Evolutionary conservation across 2,329 filamentous ascomycete genomes (phyloP), one percentile per base, ranked within the genome.

Genomic region (Ophiostoma populinum): DNA sequence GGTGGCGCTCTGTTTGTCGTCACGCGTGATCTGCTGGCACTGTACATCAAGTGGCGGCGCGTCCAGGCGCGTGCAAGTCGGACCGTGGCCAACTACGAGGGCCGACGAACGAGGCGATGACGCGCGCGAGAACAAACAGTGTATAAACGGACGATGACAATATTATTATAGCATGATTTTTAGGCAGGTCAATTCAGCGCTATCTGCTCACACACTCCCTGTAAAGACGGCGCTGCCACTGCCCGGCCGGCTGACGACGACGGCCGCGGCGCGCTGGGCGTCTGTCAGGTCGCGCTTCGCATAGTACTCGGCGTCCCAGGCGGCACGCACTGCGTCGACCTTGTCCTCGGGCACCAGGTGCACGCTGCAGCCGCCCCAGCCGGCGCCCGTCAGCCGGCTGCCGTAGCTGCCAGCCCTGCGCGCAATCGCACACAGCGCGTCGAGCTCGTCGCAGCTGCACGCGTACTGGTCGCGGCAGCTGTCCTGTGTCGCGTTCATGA

Each of bases 291-390:
- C 50, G 45, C 67, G 67, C 60, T 77, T 79, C 37, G 67, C 59
- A 55, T 92, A 95, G 54, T 95, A 98, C 51, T 85, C 74, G 42
- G 67, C 67, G 47, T 80, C 71, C 67, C 90, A 74, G 5, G 81
- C 81, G 48, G 70, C 64, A 53, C 70, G 82, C 16, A 98, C 80
- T 18, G 62, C 70, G 5, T 77, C 74, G 1, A 94, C 79, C 55
- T 79, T 87, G 48, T 83, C 70, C 39, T 74, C 80, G 0, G 87
- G 80, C 35, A 95, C 79, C 38, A 98, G 67, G 58, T 98, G 90
- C 39, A 98, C 87, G 41, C 74, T 90, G 59, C 90, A 95, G 3
- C 90, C 90, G 42, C 90, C 90, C 90, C 90, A 98, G 3, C 90
- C 90, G 1, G 90, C 90, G 25, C 90, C 90, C 0, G 87, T 95